These are phyloP conservation scores for Beauveria brongniartii DNA, from an alignment of 2,329 filamentous ascomycete species.

Conservation along the genomic window DNA sequence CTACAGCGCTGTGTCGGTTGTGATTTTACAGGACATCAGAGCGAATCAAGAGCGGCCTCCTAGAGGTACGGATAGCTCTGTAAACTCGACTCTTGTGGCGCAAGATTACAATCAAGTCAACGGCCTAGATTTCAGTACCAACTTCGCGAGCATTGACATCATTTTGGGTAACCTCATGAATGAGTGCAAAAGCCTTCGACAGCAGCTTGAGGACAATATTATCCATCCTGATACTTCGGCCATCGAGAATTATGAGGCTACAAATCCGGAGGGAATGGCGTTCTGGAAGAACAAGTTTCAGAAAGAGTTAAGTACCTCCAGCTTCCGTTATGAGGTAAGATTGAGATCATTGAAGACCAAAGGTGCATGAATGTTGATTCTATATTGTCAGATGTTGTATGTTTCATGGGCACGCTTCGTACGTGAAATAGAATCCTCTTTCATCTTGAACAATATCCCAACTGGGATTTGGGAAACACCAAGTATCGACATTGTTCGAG, in stretches of 20 bases:
- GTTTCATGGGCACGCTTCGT: constrained; percentile 12
- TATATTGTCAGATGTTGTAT: constrained; percentile 8
- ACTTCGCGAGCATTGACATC: constrained; percentile 13
- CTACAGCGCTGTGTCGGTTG: constrained; percentile 11
- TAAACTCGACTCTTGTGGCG: background rate
- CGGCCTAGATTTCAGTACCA: constrained; percentile 11
- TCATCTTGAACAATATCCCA: constrained; percentile 9
- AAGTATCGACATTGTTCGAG: constrained; percentile 10
- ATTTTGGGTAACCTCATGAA: constrained; percentile 10
- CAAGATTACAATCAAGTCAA: background rate
- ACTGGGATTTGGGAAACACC: constrained; percentile 7
- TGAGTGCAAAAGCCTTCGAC: constrained; percentile 12
- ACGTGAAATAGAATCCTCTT: constrained; percentile 9
- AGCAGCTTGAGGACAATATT: constrained; percentile 12
- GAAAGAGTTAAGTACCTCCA: constrained; percentile 11
- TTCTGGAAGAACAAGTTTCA: constrained; percentile 14
- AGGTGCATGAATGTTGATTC: too few relatives aligned
- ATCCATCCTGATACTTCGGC: constrained; percentile 10
- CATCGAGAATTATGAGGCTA: constrained; percentile 12
- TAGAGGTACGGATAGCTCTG: background rate
- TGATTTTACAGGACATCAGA: constrained; percentile 13
- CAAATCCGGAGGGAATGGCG: constrained; percentile 12
- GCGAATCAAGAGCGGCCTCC: constrained; percentile 4
- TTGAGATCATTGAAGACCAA: too few relatives aligned
- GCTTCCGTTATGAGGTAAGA: constrained; percentile 13